Evolutionary conservation across 164 flowering plant species (phyloP).

Genomic region (Aristolochia contorta): DNA sequence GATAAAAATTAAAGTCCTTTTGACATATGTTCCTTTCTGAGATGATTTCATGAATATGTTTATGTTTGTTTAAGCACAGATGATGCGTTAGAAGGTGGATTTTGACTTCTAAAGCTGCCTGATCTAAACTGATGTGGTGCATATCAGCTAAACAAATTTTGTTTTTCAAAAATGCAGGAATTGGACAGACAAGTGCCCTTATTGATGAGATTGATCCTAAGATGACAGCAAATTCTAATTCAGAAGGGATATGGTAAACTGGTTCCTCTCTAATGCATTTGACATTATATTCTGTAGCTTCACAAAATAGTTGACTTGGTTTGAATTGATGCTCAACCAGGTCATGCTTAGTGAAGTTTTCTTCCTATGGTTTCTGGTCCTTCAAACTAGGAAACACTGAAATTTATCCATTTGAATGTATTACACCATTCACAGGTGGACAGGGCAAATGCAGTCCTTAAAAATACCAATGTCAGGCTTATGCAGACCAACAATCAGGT

Average conservation of each 20-base stretch:
- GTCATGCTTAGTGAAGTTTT: too few species aligned
- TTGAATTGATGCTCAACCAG: too few species aligned
- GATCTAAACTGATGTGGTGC: not conserved
- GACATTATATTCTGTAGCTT: not conserved
- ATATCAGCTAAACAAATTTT: not conserved
- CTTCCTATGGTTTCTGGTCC: too few species aligned
- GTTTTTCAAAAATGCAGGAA: conserved; percentile 45
- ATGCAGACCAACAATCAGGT: conserved; percentile 89
- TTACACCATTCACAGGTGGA: conserved; percentile 57
- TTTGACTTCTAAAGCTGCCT: not conserved
- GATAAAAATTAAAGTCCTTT: not conserved
- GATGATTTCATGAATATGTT: not conserved
- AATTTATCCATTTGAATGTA: too few species aligned
- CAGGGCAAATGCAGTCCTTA: conserved; percentile 80
- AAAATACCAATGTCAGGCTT: conserved; percentile 92
- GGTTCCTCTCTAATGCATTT: too few species aligned
- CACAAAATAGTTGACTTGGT: not conserved
- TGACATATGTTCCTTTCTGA: not conserved
- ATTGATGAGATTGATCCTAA: conserved; percentile 91
- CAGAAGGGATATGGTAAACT: too few species aligned
- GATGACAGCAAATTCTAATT: conserved; percentile 25
- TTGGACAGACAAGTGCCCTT: conserved; percentile 92
- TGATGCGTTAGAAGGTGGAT: conserved; percentile 48
- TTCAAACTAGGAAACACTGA: not conserved
- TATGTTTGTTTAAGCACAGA: conserved; percentile 22